phyloP scores from a whole-genome alignment of 768 basidiomycete species.

The Tulasnella sp. region DNA sequence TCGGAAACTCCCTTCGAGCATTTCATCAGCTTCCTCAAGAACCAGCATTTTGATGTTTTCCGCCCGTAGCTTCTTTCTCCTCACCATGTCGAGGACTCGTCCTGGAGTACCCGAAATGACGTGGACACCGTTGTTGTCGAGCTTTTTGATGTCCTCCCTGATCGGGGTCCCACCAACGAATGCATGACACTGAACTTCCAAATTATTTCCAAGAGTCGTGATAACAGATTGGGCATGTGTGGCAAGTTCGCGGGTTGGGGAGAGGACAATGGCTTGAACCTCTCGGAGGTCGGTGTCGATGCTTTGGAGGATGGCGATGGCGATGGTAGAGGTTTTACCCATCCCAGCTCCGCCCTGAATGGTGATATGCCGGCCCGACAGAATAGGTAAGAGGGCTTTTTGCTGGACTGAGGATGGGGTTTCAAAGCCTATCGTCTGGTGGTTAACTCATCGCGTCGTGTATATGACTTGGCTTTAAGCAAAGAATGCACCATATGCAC shows the following conservation, averaged over 20 bases:
- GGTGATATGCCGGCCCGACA: conserved; percentile 43
- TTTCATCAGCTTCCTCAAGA: conserved; percentile 43
- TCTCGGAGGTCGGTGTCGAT: conserved; percentile 46
- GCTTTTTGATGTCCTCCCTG: conserved; percentile 46
- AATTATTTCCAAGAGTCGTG: conserved; percentile 47
- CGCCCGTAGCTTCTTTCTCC: conserved; percentile 43
- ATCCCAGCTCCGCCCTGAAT: conserved; percentile 50
- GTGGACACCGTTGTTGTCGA: conserved; percentile 46
- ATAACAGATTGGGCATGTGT: conserved; percentile 49
- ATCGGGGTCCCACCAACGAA: conserved; percentile 47
- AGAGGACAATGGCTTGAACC: conserved; percentile 45
- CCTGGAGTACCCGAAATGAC: conserved; percentile 48
- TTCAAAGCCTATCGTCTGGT: conserved; percentile 55
- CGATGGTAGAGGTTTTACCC: conserved; percentile 50
- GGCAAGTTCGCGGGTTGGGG: conserved; percentile 48
- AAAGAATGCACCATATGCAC: conserved; percentile 42
- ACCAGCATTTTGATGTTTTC: conserved; percentile 46
- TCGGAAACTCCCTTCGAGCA: conserved; percentile 45
- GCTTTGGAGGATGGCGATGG: conserved; percentile 46
- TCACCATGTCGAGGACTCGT: conserved; percentile 49
- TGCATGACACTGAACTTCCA: conserved; percentile 48
- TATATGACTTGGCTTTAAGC: neutral
- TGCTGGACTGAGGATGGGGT: conserved; percentile 98
- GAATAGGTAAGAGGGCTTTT: conserved; percentile 95
- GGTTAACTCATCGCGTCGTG: neutral